A percentile compares a stretch with the other conserved stretches of the same genome.
phyloP scores from a whole-genome alignment of 1,284 basidiomycete genomes.

The Nidula niveotomentosa region DNA sequence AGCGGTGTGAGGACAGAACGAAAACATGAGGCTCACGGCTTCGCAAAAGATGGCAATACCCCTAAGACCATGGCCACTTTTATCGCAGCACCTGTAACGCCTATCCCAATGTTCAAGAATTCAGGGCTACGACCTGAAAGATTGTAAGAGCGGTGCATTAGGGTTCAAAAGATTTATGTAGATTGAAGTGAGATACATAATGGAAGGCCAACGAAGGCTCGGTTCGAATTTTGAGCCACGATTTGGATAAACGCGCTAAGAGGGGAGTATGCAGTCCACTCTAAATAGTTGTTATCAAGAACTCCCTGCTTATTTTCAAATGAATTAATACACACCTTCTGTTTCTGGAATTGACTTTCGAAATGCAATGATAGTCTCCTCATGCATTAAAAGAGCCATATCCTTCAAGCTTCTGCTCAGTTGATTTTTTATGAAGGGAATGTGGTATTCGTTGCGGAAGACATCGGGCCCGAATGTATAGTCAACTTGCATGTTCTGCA shows the following conservation, averaged over 20 bases:
- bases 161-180: neutral
- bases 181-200: slow-evolving; percentile 25
- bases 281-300: neutral
- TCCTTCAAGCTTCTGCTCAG: slow-evolving; percentile 28
- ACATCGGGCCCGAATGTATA: slow-evolving; percentile 24
- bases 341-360: slow-evolving; percentile 9
- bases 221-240: slow-evolving; percentile 28
- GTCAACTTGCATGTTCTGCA: slow-evolving; percentile 16
- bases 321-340: neutral
- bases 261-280: neutral
- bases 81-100: neutral
- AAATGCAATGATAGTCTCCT: slow-evolving; percentile 19
- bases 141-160: neutral
- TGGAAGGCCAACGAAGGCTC: slow-evolving; percentile 38
- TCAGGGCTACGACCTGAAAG: neutral
- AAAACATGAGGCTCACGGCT: neutral
- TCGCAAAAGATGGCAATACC: neutral
- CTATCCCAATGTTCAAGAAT: neutral
- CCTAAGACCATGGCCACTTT: neutral
- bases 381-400: slow-evolving; percentile 33
- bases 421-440: slow-evolving; percentile 23
- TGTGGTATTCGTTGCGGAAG: slow-evolving; percentile 25
- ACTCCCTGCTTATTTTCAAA: neutral
- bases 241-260: slow-evolving; percentile 21
- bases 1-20: neutral